These are phyloP conservation scores for Camellia granthamiana DNA, from an alignment of 148 eudicot genomes.

Conservation along the genomic window DNA sequence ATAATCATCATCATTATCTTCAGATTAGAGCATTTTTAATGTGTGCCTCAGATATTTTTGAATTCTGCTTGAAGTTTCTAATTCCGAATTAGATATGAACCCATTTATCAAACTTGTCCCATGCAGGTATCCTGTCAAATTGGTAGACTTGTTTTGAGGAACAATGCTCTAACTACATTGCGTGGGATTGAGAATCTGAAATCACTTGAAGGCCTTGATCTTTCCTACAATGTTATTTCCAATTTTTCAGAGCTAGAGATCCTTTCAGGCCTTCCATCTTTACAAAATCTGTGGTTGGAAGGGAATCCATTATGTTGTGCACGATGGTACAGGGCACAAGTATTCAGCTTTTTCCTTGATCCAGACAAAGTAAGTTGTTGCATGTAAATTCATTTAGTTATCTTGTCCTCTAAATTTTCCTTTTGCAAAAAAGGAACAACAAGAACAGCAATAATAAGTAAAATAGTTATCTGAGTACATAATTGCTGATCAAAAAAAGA, in stretches of 20 bases:
- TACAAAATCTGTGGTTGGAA: conserved; percentile 76
- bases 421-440: background rate
- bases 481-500: no score
- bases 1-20: no score
- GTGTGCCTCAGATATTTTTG: background rate
- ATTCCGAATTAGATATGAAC: conserved; percentile 13
- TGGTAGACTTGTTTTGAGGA: conserved; percentile 83
- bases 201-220: conserved; percentile 86
- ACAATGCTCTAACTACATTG: conserved; percentile 80
- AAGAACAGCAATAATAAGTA: background rate
- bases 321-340: conserved; percentile 91
- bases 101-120: conserved; percentile 3
- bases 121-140: conserved; percentile 73
- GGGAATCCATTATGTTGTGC: conserved; percentile 92
- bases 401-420: conserved; percentile 5
- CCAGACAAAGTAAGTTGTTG: conserved; percentile 66
- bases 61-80: background rate
- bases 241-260: conserved; percentile 76
- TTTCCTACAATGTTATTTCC: conserved; percentile 87
- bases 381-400: conserved; percentile 11
- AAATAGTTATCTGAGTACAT: background rate
- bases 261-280: conserved; percentile 59
- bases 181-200: conserved; percentile 79
- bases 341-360: conserved; percentile 70
- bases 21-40: no score